These are phyloP conservation scores for Barnettozyma salicaria DNA, from an alignment of 805 yeast genomes.

Conservation along the genomic window DNA sequence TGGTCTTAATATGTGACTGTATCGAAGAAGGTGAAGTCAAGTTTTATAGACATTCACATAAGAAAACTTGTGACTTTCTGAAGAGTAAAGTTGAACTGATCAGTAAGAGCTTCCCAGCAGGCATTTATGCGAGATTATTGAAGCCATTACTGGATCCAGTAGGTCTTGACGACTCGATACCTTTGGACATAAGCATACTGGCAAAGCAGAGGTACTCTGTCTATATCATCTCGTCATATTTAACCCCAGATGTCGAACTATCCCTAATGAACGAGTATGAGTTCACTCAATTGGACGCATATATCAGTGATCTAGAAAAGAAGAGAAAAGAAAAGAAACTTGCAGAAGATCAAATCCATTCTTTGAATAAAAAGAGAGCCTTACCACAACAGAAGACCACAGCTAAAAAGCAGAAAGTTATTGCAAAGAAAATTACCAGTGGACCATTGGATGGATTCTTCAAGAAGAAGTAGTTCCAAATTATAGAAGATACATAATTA, in stretches of 20 bases:
- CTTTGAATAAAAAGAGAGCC: conserved; percentile 24
- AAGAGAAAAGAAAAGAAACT: conserved; percentile 25
- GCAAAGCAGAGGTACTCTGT: conserved; percentile 38
- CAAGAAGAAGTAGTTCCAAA: conserved; percentile 31
- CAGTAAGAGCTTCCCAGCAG: conserved; percentile 32
- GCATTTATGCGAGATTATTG: conserved; percentile 25
- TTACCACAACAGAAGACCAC: conserved; percentile 13
- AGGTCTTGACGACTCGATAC: conserved; percentile 28
- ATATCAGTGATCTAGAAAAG: conserved; percentile 17
- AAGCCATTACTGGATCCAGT: conserved; percentile 25
- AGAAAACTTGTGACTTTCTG: conserved; percentile 35
- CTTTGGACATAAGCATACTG: conserved; percentile 31
- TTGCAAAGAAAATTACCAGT: conserved; percentile 46
- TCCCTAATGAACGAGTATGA: conserved; percentile 28
- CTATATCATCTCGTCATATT: conserved; percentile 42
- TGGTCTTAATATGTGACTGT: conserved; percentile 34
- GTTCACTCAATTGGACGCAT: conserved; percentile 28
- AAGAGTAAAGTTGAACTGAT: conserved; percentile 34
- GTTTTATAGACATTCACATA: conserved; percentile 39
- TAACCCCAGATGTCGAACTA: conserved; percentile 24
- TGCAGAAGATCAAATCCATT: conserved; percentile 27
- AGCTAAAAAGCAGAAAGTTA: conserved; percentile 28
- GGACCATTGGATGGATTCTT: conserved; percentile 69
- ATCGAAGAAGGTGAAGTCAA: conserved; percentile 39
- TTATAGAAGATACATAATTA: conserved; percentile 4